phyloP scores from a whole-genome alignment of 2,329 filamentous ascomycete genomes.

The Allantophomopsis cytisporea region DNA sequence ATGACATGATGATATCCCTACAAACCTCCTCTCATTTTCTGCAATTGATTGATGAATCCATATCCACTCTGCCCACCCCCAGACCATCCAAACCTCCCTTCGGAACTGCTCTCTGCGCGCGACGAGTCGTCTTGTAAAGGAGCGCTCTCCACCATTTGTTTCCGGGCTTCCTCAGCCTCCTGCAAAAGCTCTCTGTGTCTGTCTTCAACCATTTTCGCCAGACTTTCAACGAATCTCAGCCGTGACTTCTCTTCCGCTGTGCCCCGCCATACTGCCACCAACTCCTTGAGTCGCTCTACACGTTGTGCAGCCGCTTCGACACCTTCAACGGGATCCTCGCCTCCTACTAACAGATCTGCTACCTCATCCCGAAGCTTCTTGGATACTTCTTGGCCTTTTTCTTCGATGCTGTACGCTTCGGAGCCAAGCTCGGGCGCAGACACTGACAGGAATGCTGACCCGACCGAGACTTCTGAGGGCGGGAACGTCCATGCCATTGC shows the following conservation, averaged over 20 bases:
- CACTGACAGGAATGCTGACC: conserved; percentile 79
- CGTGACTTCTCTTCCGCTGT: conserved; percentile 88
- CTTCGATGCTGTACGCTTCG: conserved; percentile 58
- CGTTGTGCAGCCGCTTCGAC: conserved; percentile 60
- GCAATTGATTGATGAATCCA: conserved; percentile 20
- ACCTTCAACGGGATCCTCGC: conserved; percentile 47
- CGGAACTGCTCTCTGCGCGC: background rate
- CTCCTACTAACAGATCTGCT: conserved; percentile 43
- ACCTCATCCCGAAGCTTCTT: conserved; percentile 61
- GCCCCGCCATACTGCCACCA: conserved; percentile 83
- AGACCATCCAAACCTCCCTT: background rate
- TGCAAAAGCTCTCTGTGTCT: conserved; percentile 21
- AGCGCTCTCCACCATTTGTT: conserved; percentile 11
- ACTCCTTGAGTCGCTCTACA: conserved; percentile 63
- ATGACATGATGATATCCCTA: background rate
- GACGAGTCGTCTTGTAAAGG: background rate
- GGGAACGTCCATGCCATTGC: conserved; percentile 93
- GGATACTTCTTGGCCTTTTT: conserved; percentile 75
- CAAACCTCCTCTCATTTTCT: conserved; percentile 17
- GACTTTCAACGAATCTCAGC: conserved; percentile 63
- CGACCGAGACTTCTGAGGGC: conserved; percentile 72
- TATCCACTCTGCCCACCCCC: conserved; percentile 12
- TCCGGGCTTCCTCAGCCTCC: conserved; percentile 14
- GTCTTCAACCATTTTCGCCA: conserved; percentile 78
- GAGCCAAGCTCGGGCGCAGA: conserved; percentile 67